Base-by-base conservation (phyloP, 2,329 filamentous ascomycete species). In the Colletotrichum brevisporum region DNA sequence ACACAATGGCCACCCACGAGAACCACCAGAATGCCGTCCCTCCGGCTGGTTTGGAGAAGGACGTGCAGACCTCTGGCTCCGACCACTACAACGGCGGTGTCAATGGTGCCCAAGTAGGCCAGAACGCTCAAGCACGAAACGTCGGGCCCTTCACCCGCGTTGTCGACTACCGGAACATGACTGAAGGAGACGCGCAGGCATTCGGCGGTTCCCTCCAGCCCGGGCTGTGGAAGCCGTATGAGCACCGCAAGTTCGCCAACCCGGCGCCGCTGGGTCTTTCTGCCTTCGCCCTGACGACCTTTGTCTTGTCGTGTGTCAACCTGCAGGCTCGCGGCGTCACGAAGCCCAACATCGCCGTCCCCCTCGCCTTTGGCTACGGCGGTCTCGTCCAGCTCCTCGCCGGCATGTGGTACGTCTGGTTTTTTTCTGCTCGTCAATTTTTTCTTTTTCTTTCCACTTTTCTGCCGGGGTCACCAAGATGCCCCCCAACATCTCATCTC, bases 201-300 rank as follows among this genome's bases (percentile, higher is more conserved):
- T 92, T 92, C 76, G 92, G 90, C 72, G 91, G 91, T 82, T 90
- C 91, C 75, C 90, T 93, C 80, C 90, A 94, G 80, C 91, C 92
- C 59, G 91, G 91, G 82, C 79, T 86, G 52, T 88, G 91, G 85
- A 89, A 86, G 80, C 83, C 89, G 9, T 82, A 83, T 60, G 88
- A 89, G 80, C 86, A 88, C 78, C 90, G 91, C 81, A 92, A 92
- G 83, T 89, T 95, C 79, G 93, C 88, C 83, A 95, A 95, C 82
- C 93, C 93, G 5, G 92, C 91, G 61, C 93, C 92, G 36, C 86
- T 95, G 47, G 93, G 93, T 72, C 88, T 95, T 56, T 88, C 85
- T 71, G 93, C 91, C 78, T 95, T 95, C 83, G 93, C 93, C 71
- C 84, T 95, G 76, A 95, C 93, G 62, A 95, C 93, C 13, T 95